Evolutionary conservation across 2,329 filamentous ascomycete species (phyloP), one percentile per base, ranked within the genome.

Genomic region (Phialophora expanda): DNA sequence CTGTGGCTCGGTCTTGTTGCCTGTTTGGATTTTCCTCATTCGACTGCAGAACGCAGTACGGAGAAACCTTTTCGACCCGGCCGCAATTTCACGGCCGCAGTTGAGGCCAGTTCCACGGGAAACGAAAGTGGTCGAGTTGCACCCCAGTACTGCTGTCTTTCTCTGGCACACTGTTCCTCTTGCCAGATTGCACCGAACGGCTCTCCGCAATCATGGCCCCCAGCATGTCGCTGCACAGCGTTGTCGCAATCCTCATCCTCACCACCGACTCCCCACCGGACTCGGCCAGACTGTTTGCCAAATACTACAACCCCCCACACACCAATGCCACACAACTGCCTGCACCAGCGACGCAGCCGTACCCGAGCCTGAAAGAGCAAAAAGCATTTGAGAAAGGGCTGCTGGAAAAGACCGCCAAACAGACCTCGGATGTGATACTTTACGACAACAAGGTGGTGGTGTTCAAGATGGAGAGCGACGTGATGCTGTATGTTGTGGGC

Each of bases 381-480:
- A 97, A 96, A 79, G 86, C 91, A 1, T 99, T 99, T 76, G 95
- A 99, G 80, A 97, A 97, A 83, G 95, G 93, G 5, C 86, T 99
- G 46, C 82, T 97, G 66, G 90, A 97, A 75, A 98, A 99, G 86
- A 98, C 95, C 17, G 90, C 91, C 72, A 99, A 98, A 84, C 92
- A 96, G 82, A 93, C 88, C 14, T 92, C 90, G 73, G 95, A 98
- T 81, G 95, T 99, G 74, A 96, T 99, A 73, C 87, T 99, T 63
- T 98, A 97, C 81, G 95, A 99, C 81, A 96, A 96, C 82, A 88
- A 92, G 74, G 90, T 99, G 68, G 92, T 98, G 62, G 89, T 98
- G 60, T 99, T 97, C 85, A 99, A 99, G 87, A 90, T 90, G 82
- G 95, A 99, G 83, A 93, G 91, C 73, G 95, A 99, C 78, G 91